Base-by-base conservation (phyloP, 2,329 filamentous ascomycete genomes). In the Huntiella bhutanensis region DNA sequence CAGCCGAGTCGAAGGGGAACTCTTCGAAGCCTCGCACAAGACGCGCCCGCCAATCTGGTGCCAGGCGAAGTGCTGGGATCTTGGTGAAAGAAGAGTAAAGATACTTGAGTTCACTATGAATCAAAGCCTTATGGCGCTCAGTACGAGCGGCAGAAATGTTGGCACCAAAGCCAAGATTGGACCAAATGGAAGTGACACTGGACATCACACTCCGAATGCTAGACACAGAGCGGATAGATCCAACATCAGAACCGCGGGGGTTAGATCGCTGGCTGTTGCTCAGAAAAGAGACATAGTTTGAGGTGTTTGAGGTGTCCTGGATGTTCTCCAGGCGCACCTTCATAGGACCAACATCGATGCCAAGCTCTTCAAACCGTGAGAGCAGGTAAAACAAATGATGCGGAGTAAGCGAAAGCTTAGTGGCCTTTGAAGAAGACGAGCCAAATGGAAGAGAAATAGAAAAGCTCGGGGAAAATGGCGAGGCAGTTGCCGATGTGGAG, bases 1-100 rank as follows among this genome's bases (percentile, higher is more conserved):
- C 91, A 15, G 91, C 91, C 17, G 85, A 94, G 62, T 98, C 91
- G 61, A 96, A 95, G 2, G 91, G 91, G 54, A 96, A 98, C 62
- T 95, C 88, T 62, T 98, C 91, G 58, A 91, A 96, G 22, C 88
- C 88, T 53, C 80, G 75, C 54, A 98, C 95, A 51, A 95, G 68
- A 45, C 82, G 79, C 42, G 88, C 87, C 54, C 85, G 82, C 67
- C 86, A 87, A 61, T 98, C 91, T n/a, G 87, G 87, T 22, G 87
- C 79, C 47, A 98, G 69, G 52, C 81, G 78, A 52, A 98, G 68
- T 57, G 84, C 94, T 0, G 91, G 91, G 38, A 98, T 93, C 65
- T 96, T 98, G 57, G 91, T 98, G 59, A 96, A 98, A 48, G 91
- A 85, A 37, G 91, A 96, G 65, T 95, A 98, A 33, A 98, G 70